Conservation (phyloP, 768 basidiomycete species). For the Amanita pseudoporphyria region DNA sequence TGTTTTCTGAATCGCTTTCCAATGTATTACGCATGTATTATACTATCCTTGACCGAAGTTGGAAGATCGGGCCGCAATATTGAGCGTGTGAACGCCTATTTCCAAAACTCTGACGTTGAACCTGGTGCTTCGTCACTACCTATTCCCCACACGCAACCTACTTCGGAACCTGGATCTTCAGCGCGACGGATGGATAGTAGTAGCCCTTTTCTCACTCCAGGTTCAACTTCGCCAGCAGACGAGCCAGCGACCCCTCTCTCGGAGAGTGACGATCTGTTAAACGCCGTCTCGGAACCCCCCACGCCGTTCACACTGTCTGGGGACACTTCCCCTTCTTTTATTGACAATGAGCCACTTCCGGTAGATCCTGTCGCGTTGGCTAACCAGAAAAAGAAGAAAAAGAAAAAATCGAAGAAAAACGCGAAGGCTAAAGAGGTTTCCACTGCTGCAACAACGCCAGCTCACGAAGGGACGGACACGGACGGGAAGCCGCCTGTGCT, state of each 20-base stretch:
- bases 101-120: not conserved
- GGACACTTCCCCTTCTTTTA: constrained; percentile 21
- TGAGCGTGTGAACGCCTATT: constrained; percentile 3
- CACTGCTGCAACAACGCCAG: constrained; percentile 19
- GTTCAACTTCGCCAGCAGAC: not conserved
- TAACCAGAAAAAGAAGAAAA: constrained; percentile 61
- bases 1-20: not conserved
- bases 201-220: not conserved
- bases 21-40: not conserved
- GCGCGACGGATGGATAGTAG: not conserved
- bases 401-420: constrained; percentile 53
- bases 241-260: constrained; percentile 14
- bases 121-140: not conserved
- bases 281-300: constrained; percentile 15
- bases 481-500: constrained; percentile 53
- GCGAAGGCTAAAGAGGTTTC: constrained; percentile 33
- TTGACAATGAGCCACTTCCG: constrained; percentile 13
- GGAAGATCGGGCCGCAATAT: not conserved
- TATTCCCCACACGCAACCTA: no score
- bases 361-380: constrained; percentile 15
- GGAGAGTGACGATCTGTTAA: constrained; percentile 14
- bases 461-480: constrained; percentile 20
- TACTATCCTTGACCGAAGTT: no score
- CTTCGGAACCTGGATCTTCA: not conserved
- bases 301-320: constrained; percentile 23